phyloP scores from a whole-genome alignment of 441 rosid species.

The Erysimum cheiri region DNA sequence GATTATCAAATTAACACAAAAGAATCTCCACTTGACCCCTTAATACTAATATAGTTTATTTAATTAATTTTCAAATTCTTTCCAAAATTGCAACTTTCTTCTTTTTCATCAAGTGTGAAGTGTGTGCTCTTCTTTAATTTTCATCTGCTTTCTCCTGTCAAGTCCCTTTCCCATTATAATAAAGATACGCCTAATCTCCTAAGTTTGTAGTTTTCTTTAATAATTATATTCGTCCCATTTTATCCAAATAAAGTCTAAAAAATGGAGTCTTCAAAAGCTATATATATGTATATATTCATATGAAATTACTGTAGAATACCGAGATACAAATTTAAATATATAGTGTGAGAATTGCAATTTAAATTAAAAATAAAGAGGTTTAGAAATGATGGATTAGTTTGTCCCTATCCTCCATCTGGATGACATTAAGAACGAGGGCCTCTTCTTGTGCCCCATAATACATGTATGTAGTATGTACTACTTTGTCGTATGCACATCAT shows the following conservation, averaged over 20 bases:
- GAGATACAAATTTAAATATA: neutral
- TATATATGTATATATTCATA: neutral
- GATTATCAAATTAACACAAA: slow-evolving; percentile 31
- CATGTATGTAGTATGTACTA: slow-evolving; percentile 18
- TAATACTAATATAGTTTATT: slow-evolving; percentile 26
- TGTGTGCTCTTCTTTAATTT: slow-evolving; percentile 39
- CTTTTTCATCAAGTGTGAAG: slow-evolving; percentile 38
- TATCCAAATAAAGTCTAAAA: neutral
- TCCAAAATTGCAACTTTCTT: slow-evolving; percentile 20
- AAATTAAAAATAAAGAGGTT: slow-evolving; percentile 2
- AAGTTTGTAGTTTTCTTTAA: neutral
- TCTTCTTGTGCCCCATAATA: slow-evolving; percentile 29
- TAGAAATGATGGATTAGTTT: slow-evolving; percentile 23
- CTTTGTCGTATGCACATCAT: slow-evolving; percentile 42
- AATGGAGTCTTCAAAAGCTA: neutral
- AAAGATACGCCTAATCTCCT: slow-evolving; percentile 37
- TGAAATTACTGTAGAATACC: neutral
- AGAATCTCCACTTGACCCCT: slow-evolving; percentile 40
- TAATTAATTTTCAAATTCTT: slow-evolving; percentile 15
- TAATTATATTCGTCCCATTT: neutral
- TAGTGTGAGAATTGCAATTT: neutral
- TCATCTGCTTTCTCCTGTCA: slow-evolving; percentile 34
- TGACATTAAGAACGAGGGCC: slow-evolving; percentile 44
- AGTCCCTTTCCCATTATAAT: slow-evolving; percentile 41
- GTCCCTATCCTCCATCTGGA: slow-evolving; percentile 35